Evolutionary conservation across 208 protist genomes (phyloP), one percentile per base, ranked within the genome.

Genomic region (Crithidia mellificae): DNA sequence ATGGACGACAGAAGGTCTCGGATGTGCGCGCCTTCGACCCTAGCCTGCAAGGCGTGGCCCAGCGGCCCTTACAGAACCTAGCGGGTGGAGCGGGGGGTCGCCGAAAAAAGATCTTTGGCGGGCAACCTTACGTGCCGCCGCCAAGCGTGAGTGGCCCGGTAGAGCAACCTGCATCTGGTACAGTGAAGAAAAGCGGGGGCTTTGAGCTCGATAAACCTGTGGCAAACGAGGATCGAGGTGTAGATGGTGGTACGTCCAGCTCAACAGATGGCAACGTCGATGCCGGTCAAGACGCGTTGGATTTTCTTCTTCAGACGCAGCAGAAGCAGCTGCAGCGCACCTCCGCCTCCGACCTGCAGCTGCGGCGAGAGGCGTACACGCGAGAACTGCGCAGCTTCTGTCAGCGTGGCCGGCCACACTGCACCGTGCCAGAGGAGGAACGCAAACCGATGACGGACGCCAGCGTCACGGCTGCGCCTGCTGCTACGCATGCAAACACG

Each of bases 1-100:
- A 43, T 25, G 63, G 39, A 0, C 43, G 59, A 6, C 52, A 46
- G 25, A 44, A n/a, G 56, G 68, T 72, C 24, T 72, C 64, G 32
- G 72, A 78, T 41, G 59, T 71, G 24, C 64, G 72, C 12, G 72
- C 72, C 22, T 78, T 68, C 34, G 72, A 78, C 43, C 72, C 72
- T 1, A 19, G 44, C 25, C 51, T 78, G 51, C 64, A 78, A 27
- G 65, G 63, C 22, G 20, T 72, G 8, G 55, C 63, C 34, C 65
- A 72, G 59, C 74, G 74, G 1, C 59, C 46, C 29, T 9, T 46
- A 15, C 4, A 17, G 12, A 27, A 25, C 12, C 20, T 24, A 17
- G 57, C 53, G n/a, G 27, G 47, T 19, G 25, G 20, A 6, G 47
- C 43, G 17, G 29, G 30, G 5, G 14, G 20, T 22, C 63, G 63